Percentiles rank a stretch among this genome's conserved stretches.
phyloP scores from a whole-genome alignment of 306 rosid genomes.

The Nissolia schottii region DNA sequence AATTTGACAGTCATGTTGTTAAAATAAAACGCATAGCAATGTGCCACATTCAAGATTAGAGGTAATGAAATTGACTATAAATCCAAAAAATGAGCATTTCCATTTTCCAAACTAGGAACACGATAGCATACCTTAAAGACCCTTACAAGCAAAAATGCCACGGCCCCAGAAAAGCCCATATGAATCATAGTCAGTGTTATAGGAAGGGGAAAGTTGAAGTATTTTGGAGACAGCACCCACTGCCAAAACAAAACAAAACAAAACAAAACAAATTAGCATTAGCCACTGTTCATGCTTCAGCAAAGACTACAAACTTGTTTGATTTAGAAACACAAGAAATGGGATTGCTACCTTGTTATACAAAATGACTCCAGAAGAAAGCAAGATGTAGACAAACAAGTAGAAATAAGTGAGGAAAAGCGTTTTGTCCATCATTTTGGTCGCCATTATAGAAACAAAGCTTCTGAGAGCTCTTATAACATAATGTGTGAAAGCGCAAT shows the following conservation, averaged over 20 bases:
- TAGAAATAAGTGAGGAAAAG: slow-evolving; percentile 78
- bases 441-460: neutral
- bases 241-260: slow-evolving; percentile 24
- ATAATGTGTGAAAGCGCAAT: neutral
- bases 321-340: neutral
- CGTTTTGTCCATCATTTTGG: slow-evolving; percentile 62
- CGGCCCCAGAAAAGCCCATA: slow-evolving; percentile 90
- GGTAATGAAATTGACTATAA: neutral
- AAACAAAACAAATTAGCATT: neutral
- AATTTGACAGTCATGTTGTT: neutral
- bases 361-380: slow-evolving; percentile 89
- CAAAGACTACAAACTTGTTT: neutral
- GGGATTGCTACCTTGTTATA: slow-evolving; percentile 70
- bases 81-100: neutral
- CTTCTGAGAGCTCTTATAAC: slow-evolving; percentile 1
- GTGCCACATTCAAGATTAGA: neutral
- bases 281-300: neutral
- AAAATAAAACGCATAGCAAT: neutral
- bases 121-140: slow-evolving; percentile 71
- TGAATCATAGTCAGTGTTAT: slow-evolving; percentile 96
- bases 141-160: slow-evolving; percentile 85
- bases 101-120: neutral
- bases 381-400: slow-evolving; percentile 72
- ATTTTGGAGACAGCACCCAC: slow-evolving; percentile 97
- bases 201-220: slow-evolving; percentile 90